Conservation (phyloP, 257 asterid genomes). For the Galeopsis tetrahit region DNA sequence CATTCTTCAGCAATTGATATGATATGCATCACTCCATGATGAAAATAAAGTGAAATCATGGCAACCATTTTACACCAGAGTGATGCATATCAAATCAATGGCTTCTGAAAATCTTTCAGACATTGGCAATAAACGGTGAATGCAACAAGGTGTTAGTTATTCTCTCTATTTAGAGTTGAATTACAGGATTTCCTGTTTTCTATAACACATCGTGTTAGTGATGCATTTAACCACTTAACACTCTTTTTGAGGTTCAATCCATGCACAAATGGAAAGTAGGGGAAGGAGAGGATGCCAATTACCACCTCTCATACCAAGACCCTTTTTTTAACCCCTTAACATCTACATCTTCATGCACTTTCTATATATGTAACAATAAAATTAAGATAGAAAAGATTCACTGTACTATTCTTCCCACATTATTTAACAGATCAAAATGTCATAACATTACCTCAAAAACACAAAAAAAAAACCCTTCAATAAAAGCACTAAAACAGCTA, state of each 20-base stretch:
- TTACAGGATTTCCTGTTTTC: neutral
- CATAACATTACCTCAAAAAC: neutral
- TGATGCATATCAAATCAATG: conserved; percentile 1
- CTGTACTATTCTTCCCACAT: conserved; percentile 7
- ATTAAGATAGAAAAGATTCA: neutral
- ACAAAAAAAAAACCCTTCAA: conserved; percentile 2
- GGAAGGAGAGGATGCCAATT: neutral
- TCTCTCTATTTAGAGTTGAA: neutral
- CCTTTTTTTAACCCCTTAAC: neutral
- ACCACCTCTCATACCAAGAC: neutral
- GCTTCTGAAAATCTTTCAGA: neutral
- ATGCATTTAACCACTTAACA: neutral
- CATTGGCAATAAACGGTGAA: neutral
- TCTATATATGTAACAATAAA: neutral
- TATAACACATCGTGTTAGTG: no score
- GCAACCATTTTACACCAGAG: neutral
- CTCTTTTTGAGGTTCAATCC: neutral
- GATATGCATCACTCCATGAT: no score
- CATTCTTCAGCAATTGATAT: no score
- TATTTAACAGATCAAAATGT: neutral
- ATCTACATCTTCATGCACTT: conserved; percentile 16
- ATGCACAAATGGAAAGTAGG: neutral
- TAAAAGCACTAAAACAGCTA: conserved; percentile 3
- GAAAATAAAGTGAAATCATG: neutral
- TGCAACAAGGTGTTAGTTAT: conserved; percentile 12